Evolutionary conservation across 805 yeast species (phyloP), one percentile per base, ranked within the genome.

Genomic region (Kregervanrija delftensis): DNA sequence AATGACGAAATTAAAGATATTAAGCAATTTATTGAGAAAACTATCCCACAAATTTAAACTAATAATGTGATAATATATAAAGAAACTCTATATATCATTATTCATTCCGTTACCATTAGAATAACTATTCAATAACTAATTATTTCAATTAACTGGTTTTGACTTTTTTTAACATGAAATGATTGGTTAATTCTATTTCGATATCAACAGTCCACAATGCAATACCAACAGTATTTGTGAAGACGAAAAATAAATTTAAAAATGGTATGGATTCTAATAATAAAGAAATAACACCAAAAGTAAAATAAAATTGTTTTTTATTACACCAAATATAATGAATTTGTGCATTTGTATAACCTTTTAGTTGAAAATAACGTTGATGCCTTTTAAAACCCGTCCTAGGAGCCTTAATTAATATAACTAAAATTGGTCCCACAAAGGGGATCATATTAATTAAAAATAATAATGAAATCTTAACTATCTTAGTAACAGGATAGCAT

Each of bases 1-100:
- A 80, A 81, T 16, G 77, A 79, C 43, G 97, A 89, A 59, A 59
- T 91, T 49, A 56, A 47, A 1, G 84, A 82, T 35, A 67, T 81
- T 8, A 56, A 69, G 32, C 54, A 60, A 3, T 79, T 81, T 55
- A 46, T 83, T 31, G 63, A 61, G 41, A 61, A 59, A 38, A 58
- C 48, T 11, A 34, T 72, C 12, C 57, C 54, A 41, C 43, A 40
- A 40, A 38, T 40, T 32, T 41, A 15, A 8, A 22, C 5, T 37
- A 30, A 15, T 22, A 40, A 22, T 17, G 30, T 15, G 5, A 9
- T 13, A 33, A 28, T 9, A 22, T 22, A 22, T 22, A 22, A 5
- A 22, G 8, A 22, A 5, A 22, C 6, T 17, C 5, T 17, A 17
- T 17, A 17, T 17, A 17, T 17, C 3, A 17, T 17, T 17, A 17